These are phyloP conservation scores for Apiotrichum mycotoxinovorans DNA, from an alignment of 1,284 basidiomycete genomes.

Conservation along the genomic window DNA sequence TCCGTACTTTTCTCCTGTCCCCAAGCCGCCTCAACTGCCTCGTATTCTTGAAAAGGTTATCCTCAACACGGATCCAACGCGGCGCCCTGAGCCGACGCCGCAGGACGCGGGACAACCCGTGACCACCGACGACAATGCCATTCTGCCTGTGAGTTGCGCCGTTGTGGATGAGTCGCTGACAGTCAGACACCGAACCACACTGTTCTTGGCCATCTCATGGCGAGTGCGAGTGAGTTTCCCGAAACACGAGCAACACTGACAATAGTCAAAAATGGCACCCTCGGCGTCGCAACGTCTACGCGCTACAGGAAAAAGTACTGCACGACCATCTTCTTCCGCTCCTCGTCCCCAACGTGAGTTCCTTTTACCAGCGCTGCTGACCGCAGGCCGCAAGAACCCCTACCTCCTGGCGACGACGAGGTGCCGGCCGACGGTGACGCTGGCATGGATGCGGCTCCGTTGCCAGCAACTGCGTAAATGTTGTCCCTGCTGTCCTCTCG, in stretches of 20 bases:
- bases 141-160: conserved; percentile 59
- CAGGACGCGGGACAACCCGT: conserved; percentile 24
- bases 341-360: conserved; percentile 4
- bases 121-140: conserved; percentile 76
- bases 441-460: too few species aligned
- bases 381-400: not conserved
- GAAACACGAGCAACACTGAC: not conserved
- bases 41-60: conserved; percentile 79
- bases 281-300: conserved; percentile 90
- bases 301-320: conserved; percentile 88
- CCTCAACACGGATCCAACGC: conserved; percentile 62
- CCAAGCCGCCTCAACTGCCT: conserved; percentile 79
- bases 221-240: conserved; percentile 41
- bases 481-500: too few species aligned
- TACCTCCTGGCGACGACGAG: not conserved
- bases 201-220: conserved; percentile 91
- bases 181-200: conserved; percentile 80
- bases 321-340: conserved; percentile 60
- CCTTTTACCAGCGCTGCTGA: not conserved
- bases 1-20: conserved; percentile 56
- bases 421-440: not conserved
- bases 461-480: too few species aligned
- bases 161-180: not conserved
- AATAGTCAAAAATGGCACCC: conserved; percentile 87
- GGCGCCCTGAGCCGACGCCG: conserved; percentile 21